Conservation (phyloP, 169 alveolate genomes). For the Perkinsus olseni region DNA sequence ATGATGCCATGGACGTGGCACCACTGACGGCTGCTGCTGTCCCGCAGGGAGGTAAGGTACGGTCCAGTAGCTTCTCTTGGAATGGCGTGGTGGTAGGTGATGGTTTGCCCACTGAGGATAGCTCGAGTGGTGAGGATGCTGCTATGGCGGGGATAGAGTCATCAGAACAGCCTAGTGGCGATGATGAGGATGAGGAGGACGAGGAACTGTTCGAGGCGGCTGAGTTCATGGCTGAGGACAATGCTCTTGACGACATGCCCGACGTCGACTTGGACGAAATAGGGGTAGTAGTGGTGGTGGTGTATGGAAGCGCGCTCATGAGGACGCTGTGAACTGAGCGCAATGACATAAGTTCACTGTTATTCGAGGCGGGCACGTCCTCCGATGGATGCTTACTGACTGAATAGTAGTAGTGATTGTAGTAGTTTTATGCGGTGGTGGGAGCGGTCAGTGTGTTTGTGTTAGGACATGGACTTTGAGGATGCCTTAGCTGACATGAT, state of each 20-base stretch:
- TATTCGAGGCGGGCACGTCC: no score
- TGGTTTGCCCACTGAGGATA: no score
- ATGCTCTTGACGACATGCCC: not conserved
- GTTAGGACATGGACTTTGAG: not conserved
- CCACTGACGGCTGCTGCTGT: no score
- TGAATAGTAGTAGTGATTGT: no score
- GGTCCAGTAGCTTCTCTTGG: not conserved
- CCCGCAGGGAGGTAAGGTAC: not conserved
- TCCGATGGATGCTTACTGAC: no score
- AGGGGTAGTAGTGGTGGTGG: no score
- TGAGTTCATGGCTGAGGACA: not conserved
- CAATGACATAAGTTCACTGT: no score
- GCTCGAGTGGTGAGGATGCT: no score
- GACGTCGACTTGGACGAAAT: not conserved
- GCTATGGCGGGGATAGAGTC: not conserved
- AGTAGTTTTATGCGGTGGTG: no score
- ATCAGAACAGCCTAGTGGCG: not conserved
- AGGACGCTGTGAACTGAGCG: no score
- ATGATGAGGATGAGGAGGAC: not conserved
- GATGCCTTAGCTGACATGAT: not conserved
- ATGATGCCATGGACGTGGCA: not conserved
- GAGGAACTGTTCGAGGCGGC: not conserved
- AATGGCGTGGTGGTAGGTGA: not conserved
- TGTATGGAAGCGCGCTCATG: no score
- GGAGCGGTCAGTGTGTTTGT: no score